Conservation (phyloP, 495 filamentous ascomycete genomes). For the Penicillium pancosmium region DNA sequence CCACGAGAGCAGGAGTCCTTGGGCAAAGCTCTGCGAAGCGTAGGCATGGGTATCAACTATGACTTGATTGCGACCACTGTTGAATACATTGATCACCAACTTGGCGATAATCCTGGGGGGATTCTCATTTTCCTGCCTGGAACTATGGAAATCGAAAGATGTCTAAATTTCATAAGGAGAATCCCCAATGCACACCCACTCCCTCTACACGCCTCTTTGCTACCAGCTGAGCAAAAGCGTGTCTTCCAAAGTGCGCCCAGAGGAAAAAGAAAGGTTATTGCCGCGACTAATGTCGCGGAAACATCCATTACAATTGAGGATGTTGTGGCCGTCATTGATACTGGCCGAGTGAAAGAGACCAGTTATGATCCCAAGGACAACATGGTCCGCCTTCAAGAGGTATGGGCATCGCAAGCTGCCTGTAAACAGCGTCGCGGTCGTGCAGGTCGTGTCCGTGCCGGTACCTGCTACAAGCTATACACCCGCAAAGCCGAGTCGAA, state of each 20-base stretch:
- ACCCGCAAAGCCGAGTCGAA: slow-evolving; percentile 80
- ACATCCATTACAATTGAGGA: slow-evolving; percentile 98
- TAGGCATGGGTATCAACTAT: slow-evolving; percentile 92
- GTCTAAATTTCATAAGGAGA: slow-evolving; percentile 67
- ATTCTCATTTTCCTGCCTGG: slow-evolving; percentile 95
- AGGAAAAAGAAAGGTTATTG: slow-evolving; percentile 87
- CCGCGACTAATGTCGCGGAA: slow-evolving; percentile 95
- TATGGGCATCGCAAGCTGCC: slow-evolving; percentile 92
- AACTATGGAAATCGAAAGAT: slow-evolving; percentile 80
- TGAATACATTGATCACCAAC: slow-evolving; percentile 73
- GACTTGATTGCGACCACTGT: slow-evolving; percentile 81
- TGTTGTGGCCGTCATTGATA: slow-evolving; percentile 95
- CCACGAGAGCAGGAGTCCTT: slow-evolving; percentile 50
- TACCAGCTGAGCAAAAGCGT: slow-evolving; percentile 79
- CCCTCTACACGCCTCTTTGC: slow-evolving; percentile 89
- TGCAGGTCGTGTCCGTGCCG: slow-evolving; percentile 87
- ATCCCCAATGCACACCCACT: slow-evolving; percentile 77
- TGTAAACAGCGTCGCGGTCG: slow-evolving; percentile 96
- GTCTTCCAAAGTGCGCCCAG: slow-evolving; percentile 78
- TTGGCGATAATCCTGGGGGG: slow-evolving; percentile 71
- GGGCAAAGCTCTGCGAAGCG: slow-evolving; percentile 66
- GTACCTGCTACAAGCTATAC: slow-evolving; percentile 94
- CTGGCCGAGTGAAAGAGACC: slow-evolving; percentile 93
- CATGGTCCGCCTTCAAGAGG: slow-evolving; percentile 91
- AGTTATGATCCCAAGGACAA: slow-evolving; percentile 91